Percentiles rank a stretch among this genome's conserved stretches.
phyloP scores from a whole-genome alignment of 371 early-diverging fungal species.

The Coemansia linderi region DNA sequence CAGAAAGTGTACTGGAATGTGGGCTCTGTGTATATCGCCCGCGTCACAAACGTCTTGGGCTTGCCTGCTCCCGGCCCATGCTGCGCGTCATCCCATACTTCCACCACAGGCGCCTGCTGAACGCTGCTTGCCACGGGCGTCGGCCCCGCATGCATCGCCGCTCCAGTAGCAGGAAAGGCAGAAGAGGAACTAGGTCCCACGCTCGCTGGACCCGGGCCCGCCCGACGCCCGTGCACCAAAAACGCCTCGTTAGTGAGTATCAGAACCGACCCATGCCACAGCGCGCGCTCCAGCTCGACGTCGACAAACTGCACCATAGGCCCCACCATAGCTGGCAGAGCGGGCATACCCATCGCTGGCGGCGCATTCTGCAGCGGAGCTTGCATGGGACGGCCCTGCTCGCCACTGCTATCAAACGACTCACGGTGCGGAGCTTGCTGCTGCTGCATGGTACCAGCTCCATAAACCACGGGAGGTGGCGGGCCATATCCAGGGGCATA shows the following conservation, averaged over 20 bases:
- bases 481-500: conserved; percentile 51
- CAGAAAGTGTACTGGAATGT: conserved; percentile 54
- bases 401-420: background rate
- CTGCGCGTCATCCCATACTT: conserved; percentile 50
- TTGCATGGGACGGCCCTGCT: background rate
- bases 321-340: conserved; percentile 44
- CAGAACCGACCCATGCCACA: conserved; percentile 60
- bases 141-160: conserved; percentile 49
- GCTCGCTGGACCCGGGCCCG: conserved; percentile 30
- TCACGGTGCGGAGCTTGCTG: background rate
- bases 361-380: conserved; percentile 8
- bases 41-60: conserved; percentile 38
- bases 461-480: conserved; percentile 5
- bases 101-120: conserved; percentile 35
- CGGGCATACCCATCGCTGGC: conserved; percentile 17
- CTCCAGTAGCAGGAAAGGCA: conserved; percentile 31
- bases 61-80: conserved; percentile 51
- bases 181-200: background rate
- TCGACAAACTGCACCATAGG: conserved; percentile 55
- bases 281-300: conserved; percentile 55
- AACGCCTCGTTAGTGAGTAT: conserved; percentile 56
- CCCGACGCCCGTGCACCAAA: conserved; percentile 39
- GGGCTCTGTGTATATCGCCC: conserved; percentile 49
- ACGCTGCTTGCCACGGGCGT: conserved; percentile 39
- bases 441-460: background rate